Evolutionary conservation across 2,329 filamentous ascomycete species (phyloP), one percentile per base, ranked within the genome.

Genomic region (Fusarium sp.): DNA sequence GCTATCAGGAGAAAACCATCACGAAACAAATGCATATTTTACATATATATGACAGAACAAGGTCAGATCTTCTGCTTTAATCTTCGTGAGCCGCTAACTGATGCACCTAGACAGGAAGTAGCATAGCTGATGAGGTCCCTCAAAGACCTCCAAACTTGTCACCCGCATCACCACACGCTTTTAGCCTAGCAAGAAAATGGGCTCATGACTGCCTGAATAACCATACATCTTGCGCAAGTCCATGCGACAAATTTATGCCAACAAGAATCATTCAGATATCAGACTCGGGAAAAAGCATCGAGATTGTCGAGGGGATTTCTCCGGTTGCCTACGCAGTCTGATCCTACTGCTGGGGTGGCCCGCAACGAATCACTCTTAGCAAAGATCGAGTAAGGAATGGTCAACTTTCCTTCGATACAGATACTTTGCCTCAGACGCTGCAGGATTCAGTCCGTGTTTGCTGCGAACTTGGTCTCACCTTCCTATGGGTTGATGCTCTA

Each of bases 401-500:
- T 19, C 31, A 45, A 15, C 15, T 55, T 33, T 33, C 49, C 11
- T 43, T 53, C n/a, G 7, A 13, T 4, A 38, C 52, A 8, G n/a
- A 13, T 11, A 11, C 40, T 26, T 22, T 46, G 1, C 52, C 52
- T 26, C 52, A 15, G 26, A 55, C 52, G 3, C n/a, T 55, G 5
- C 42, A 38, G 44, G 52, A 55, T 31, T 28, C 52, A 19, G 33
- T 46, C 19, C 52, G 15, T 28, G 38, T 43, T 46, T 55, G 52
- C 43, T 21, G 40, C 21, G 42, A 55, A 31, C 52, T 55, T 19
- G 42, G 52, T 21, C 26, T 55, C 14, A 19, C 19, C 8, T 55
- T 45, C 21, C 24, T 56, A 15, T 67, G 63, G 63, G 38, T 59
- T 7, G 63, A 67, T n/a, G 47, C 46, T 13, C 15, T 67, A 7